Base-by-base conservation (phyloP, 1,139 yeast genomes). In the Lodderomyces orthopsilosis region DNA sequence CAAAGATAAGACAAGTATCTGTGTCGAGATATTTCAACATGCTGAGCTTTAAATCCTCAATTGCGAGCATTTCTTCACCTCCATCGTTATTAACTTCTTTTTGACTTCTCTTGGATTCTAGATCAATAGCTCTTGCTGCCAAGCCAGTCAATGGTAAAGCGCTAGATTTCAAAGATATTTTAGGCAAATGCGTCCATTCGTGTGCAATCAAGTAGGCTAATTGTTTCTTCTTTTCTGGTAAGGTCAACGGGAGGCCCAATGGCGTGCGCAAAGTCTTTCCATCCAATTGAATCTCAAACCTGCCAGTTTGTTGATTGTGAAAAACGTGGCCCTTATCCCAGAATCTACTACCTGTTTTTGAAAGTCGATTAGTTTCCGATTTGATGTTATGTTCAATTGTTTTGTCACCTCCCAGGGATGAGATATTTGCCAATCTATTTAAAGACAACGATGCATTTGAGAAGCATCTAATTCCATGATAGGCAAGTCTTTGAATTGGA, bases 1-100 rank as follows among this genome's bases (percentile, higher is more conserved):
- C 81, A 58, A 90, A 86, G 8, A 91, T 89, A 41, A 93, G 73
- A 52, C 95, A 70, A 1, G 98, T 90, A 61, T 93, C 98, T 1
- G 98, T 93, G 59, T 93, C 98, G 44, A 94, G 70, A 59, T 90
- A 93, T 46, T 93, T 81, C 55, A 91, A 68, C 50, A 93, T 60
- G 49, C 75, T 74, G 41, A 68, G 59, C 49, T 78, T 75, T 33
- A 85, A 74, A 44, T 76, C 79, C 6, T 74, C 75, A 40, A 79
- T 65, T 26, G 81, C 76, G 17, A 73, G 62, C 46, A 75, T 61
- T 43, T 82, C 85, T 3, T 52, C 61, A 8, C 43, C 40, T 10
- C 52, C 54, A 15, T 41, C 35, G 21, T 44, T 41, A 19, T 61
- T 65, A 21, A 37, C 38, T 24, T 43, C 37, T 17, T 65, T 61